Evolutionary conservation across 202 grass and related monocot genomes (phyloP).

Genomic region (Cymbopogon flexuosus): DNA sequence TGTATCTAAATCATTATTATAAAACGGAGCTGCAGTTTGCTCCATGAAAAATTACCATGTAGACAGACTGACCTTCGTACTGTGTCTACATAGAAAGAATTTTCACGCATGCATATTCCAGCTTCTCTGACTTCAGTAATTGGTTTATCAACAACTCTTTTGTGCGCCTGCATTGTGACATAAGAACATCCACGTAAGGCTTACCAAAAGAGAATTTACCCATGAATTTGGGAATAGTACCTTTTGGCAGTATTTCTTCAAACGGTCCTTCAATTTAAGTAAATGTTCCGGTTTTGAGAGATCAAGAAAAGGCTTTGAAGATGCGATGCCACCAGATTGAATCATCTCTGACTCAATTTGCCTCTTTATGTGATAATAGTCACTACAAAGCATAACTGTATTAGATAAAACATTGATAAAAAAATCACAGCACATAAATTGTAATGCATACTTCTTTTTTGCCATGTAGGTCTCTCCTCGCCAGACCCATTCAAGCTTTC

Average conservation of each 20-base stretch:
- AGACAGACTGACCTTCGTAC: slow-evolving; percentile 62
- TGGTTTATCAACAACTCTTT: slow-evolving; percentile 96
- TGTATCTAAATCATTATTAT: slow-evolving; percentile 26
- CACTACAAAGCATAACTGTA: slow-evolving; percentile 48
- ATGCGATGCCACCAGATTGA: slow-evolving; percentile 54
- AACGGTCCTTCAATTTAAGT: slow-evolving; percentile 85
- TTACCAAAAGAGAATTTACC: slow-evolving; percentile 16
- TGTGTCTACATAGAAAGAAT: slow-evolving; percentile 98
- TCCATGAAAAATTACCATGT: slow-evolving; percentile 12
- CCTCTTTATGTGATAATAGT: slow-evolving; percentile 96
- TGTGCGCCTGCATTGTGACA: slow-evolving; percentile 70
- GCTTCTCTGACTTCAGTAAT: slow-evolving; percentile 93
- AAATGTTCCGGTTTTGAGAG: slow-evolving; percentile 86
- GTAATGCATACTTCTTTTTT: slow-evolving; percentile 64
- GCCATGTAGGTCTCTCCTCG: slow-evolving; percentile 89
- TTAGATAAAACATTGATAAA: slow-evolving; percentile 24
- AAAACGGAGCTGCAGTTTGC: not conserved
- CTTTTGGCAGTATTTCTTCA: slow-evolving; percentile 98
- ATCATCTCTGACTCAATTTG: slow-evolving; percentile 93
- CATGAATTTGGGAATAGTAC: slow-evolving; percentile 39
- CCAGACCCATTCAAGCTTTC: slow-evolving; percentile 98
- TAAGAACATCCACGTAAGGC: slow-evolving; percentile 28
- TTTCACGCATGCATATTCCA: slow-evolving; percentile 99
- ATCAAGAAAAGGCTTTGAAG: slow-evolving; percentile 77
- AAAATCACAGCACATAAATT: slow-evolving; percentile 31